Percentiles rank a stretch among this genome's conserved stretches.
Evolutionary conservation across 164 flowering plant genomes (phyloP).

Genomic region (Annona squamosa): DNA sequence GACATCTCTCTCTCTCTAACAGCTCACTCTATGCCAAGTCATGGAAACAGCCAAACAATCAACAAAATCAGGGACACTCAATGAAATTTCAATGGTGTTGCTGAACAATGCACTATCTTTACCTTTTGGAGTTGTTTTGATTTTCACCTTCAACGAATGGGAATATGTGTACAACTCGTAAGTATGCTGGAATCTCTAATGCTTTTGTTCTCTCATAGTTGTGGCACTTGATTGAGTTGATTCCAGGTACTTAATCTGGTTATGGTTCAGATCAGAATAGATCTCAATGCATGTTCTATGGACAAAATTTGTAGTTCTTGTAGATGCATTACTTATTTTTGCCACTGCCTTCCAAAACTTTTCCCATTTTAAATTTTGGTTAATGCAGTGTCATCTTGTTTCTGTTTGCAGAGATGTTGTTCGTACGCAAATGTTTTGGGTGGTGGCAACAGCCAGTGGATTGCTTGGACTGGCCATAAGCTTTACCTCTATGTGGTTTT

Average conservation of each 20-base stretch:
- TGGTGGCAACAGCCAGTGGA: constrained; percentile 65
- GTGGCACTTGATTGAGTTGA: background rate
- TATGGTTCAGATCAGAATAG: background rate
- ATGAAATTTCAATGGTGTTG: constrained; percentile 83
- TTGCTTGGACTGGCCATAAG: constrained; percentile 74
- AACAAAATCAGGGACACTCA: constrained; percentile 65
- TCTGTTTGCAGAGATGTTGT: constrained; percentile 45
- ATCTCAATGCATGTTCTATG: background rate
- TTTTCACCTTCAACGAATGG: constrained; percentile 54
- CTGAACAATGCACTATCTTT: constrained; percentile 63
- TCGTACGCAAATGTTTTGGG: constrained; percentile 63
- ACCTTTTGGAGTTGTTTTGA: constrained; percentile 54
- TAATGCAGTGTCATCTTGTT: background rate
- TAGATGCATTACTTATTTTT: too few relatives aligned
- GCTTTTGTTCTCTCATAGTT: constrained; percentile 3
- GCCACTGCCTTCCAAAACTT: too few relatives aligned
- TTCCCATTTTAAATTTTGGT: background rate
- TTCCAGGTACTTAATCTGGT: background rate
- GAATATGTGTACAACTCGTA: constrained; percentile 50
- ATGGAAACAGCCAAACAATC: constrained; percentile 72
- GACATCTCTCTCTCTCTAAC: constrained; percentile 9
- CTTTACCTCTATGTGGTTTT: constrained; percentile 85
- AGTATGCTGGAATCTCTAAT: constrained; percentile 12
- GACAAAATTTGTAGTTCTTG: background rate
- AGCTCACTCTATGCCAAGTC: constrained; percentile 59